Percentiles rank a stretch among this genome's conserved stretches.
These are phyloP conservation scores for Epichloe hybrida DNA, from an alignment of 2,329 filamentous ascomycete species.

Conservation along the genomic window DNA sequence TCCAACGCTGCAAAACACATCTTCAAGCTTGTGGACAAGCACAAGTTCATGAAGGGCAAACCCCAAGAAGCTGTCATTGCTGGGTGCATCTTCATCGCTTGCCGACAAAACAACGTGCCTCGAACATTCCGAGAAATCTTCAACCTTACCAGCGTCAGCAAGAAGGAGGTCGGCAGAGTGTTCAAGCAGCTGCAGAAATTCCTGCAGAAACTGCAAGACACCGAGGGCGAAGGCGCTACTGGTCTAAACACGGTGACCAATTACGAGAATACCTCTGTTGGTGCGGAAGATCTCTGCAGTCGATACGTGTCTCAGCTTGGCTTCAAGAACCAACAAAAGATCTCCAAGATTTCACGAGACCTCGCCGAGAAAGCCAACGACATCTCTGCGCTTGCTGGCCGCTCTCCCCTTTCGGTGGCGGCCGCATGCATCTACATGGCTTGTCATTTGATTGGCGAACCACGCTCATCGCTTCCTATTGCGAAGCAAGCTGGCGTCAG, in stretches of 20 bases:
- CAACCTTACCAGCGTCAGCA: slow-evolving; percentile 80
- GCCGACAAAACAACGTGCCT: slow-evolving; percentile 73
- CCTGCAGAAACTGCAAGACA: slow-evolving; percentile 58
- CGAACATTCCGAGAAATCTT: slow-evolving; percentile 93
- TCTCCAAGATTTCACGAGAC: slow-evolving; percentile 67
- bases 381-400: slow-evolving; percentile 73
- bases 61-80: slow-evolving; percentile 87
- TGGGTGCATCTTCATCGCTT: slow-evolving; percentile 94
- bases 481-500: slow-evolving; percentile 75
- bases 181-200: slow-evolving; percentile 91
- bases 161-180: slow-evolving; percentile 93
- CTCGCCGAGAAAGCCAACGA: slow-evolving; percentile 66
- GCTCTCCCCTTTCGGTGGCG: slow-evolving; percentile 85
- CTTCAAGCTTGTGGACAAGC: slow-evolving; percentile 88
- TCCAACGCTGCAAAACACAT: slow-evolving; percentile 87
- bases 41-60: slow-evolving; percentile 90
- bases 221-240: slow-evolving; percentile 30
- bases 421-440: slow-evolving; percentile 97
- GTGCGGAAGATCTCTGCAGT: slow-evolving; percentile 70
- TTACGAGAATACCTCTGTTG: slow-evolving; percentile 67
- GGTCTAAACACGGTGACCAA: slow-evolving; percentile 46
- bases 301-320: slow-evolving; percentile 81
- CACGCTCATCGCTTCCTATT: slow-evolving; percentile 75
- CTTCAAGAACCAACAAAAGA: slow-evolving; percentile 54
- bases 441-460: slow-evolving; percentile 69